Conservation (phyloP, 2,329 filamentous ascomycete genomes). For the Fusarium udum region DNA sequence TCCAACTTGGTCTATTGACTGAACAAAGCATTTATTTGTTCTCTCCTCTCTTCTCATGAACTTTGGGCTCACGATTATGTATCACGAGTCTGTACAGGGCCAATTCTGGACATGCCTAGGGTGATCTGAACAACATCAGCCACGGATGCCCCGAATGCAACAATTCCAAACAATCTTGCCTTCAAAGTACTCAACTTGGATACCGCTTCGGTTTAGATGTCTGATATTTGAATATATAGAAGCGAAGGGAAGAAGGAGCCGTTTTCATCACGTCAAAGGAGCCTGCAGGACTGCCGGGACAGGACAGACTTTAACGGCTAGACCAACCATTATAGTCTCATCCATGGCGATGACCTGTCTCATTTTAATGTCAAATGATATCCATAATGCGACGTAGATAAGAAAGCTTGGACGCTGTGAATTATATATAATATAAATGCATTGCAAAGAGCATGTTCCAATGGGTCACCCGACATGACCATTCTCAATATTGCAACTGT, state of each 20-base stretch:
- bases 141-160: neutral
- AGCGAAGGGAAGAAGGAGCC: neutral
- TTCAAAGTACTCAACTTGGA: neutral
- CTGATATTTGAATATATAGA: neutral
- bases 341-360: too few relatives aligned
- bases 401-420: accelerated
- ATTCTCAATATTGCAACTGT: neutral
- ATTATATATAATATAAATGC: neutral
- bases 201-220: neutral
- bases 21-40: too few relatives aligned
- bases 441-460: neutral
- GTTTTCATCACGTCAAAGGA: neutral
- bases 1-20: neutral
- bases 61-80: neutral
- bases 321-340: neutral
- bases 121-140: too few relatives aligned
- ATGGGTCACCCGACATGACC: neutral
- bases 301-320: too few relatives aligned
- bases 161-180: accelerated
- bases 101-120: too few relatives aligned
- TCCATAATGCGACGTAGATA: accelerated
- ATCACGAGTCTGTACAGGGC: accelerated
- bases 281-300: neutral
- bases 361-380: neutral
- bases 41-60: too few relatives aligned